phyloP scores from a whole-genome alignment of 805 yeast species.

The Hanseniaspora osmophila region DNA sequence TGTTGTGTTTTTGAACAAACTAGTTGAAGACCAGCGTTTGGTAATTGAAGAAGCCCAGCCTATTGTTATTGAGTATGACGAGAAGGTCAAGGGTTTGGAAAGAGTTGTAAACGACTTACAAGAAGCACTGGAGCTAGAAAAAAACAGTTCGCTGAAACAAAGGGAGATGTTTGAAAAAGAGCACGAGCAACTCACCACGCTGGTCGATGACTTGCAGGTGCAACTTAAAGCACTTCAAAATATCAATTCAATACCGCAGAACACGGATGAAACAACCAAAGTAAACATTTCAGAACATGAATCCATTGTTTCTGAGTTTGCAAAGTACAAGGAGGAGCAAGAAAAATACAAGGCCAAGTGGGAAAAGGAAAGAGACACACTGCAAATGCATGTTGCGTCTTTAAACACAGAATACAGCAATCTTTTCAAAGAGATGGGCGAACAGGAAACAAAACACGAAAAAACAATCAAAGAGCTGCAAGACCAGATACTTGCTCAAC shows the following conservation, averaged over 20 bases:
- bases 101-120: conserved; percentile 12
- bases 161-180: conserved; percentile 17
- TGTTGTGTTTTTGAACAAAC: conserved; percentile 14
- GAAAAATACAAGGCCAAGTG: conserved; percentile 12
- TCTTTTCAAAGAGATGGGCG: conserved; percentile 16
- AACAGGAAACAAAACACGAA: conserved; percentile 15
- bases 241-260: not conserved
- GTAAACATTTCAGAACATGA: not conserved
- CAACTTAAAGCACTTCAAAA: conserved; percentile 21
- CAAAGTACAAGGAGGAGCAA: conserved; percentile 7
- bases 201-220: conserved; percentile 19
- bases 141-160: conserved; percentile 14
- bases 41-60: conserved; percentile 21
- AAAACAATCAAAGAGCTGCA: conserved; percentile 21
- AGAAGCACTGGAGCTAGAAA: conserved; percentile 15
- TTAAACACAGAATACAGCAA: conserved; percentile 16
- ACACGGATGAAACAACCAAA: conserved; percentile 7
- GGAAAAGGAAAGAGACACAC: conserved; percentile 18
- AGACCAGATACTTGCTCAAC: conserved; percentile 32
- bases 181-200: conserved; percentile 20
- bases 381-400: conserved; percentile 17
- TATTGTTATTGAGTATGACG: conserved; percentile 18
- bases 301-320: conserved; percentile 2
- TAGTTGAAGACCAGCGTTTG: conserved; percentile 20
- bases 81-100: conserved; percentile 22